A percentile compares a stretch with the other conserved stretches of the same genome.
phyloP scores from a whole-genome alignment of 192 early-diverging fungal species.

The Haplosporangium gracile region DNA sequence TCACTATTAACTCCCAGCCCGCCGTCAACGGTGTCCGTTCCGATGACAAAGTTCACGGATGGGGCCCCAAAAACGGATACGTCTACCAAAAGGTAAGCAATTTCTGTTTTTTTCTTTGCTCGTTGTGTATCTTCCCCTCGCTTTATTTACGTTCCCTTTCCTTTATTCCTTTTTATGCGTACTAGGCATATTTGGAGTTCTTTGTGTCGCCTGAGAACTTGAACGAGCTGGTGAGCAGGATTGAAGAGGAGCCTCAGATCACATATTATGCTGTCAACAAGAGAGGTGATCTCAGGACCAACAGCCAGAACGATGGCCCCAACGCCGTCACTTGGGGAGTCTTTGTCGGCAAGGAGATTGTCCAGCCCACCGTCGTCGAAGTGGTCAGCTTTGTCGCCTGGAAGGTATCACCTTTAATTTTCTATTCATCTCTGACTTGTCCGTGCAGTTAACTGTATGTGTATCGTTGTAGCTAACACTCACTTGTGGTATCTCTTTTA shows the following conservation, averaged over 20 bases:
- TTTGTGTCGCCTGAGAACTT: slow-evolving; percentile 83
- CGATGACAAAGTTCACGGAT: slow-evolving; percentile 83
- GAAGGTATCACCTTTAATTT: slow-evolving; percentile 65
- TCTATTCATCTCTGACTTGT: background rate
- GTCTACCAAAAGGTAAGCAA: slow-evolving; percentile 89
- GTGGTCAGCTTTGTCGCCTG: slow-evolving; percentile 92
- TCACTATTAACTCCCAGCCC: slow-evolving; percentile 97
- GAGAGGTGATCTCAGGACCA: slow-evolving; percentile 90
- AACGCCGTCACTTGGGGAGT: slow-evolving; percentile 99
- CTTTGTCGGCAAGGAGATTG: slow-evolving; percentile 95
- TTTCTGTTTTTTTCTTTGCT: background rate
- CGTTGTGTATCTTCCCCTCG: background rate
- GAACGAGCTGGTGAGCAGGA: slow-evolving; percentile 77
- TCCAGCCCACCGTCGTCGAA: slow-evolving; percentile 98
- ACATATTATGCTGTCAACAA: slow-evolving; percentile 94
- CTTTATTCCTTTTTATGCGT: background rate
- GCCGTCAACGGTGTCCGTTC: slow-evolving; percentile 91
- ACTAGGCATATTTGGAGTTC: slow-evolving; percentile 92
- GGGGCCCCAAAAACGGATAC: slow-evolving; percentile 97
- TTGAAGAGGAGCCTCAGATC: slow-evolving; percentile 75
- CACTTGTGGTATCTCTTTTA: background rate
- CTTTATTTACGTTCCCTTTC: background rate
- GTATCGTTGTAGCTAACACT: background rate
- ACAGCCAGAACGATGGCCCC: slow-evolving; percentile 86
- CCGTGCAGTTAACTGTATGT: background rate